Base-by-base conservation (phyloP, 805 yeast species). In the Nematodospora valgi region DNA sequence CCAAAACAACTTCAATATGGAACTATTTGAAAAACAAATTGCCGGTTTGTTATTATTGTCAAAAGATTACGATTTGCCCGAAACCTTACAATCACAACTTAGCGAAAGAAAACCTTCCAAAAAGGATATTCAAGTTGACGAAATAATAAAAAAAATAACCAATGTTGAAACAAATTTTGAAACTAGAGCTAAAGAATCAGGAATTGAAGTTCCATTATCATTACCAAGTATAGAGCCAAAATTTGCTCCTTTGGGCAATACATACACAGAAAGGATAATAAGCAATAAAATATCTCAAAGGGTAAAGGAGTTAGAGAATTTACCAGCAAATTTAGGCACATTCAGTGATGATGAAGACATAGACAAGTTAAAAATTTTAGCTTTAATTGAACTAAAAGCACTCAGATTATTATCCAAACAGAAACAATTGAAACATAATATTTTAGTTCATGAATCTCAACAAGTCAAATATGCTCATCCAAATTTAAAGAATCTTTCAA, bases 241-340 rank as follows among this genome's bases (percentile, higher is more conserved):
- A n/a, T 32, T 16, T 21, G 70, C 67, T 16, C 54, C 73, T 4
- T 68, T 78, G 31, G 85, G 85, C 3, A 62, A 64, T 27, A 54
- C 60, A 21, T 58, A 64, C 34, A 62, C 72, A 5, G 93, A 85
- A 56, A 66, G 66, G 27, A 56, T 69, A 6, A 68, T 83, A 9
- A 58, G 74, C 4, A 56, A 69, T 15, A 78, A 78, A 40, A 72
- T 84, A 13, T 66, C 75, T 5, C 68, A 69, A 32, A 70, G 91
- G 54, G 62, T 83, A 11, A 54, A 61, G 17, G 82, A 80, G 44
- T 58, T 85, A 40, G 88, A 82, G 52, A 67, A 58, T 34, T 49
- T 84, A 11, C 93, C 94, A 2, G 75, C 84, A 3, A 82, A 80
- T 47, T 48, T 85, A 34, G 91, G 89, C 17, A 69, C 86, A 2